These are phyloP conservation scores for Phialophora macrospora DNA, from an alignment of 2,329 filamentous ascomycete species.

Conservation along the genomic window DNA sequence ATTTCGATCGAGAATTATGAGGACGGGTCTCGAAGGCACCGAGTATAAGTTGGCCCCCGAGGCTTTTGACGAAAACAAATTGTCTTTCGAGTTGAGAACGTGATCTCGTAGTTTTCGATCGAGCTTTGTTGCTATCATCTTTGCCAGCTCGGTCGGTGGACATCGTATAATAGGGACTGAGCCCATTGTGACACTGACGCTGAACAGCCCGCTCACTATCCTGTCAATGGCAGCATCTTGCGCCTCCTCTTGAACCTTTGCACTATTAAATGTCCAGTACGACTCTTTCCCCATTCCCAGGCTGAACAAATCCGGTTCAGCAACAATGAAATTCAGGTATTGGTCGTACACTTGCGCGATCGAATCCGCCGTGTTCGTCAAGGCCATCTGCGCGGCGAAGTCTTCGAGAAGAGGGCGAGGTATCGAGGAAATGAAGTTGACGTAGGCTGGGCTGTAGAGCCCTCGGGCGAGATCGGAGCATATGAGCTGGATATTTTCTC, in stretches of 20 bases:
- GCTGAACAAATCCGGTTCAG: conserved; percentile 93
- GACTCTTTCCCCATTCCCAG: conserved; percentile 90
- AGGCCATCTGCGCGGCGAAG: conserved; percentile 85
- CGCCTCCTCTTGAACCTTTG: conserved; percentile 85
- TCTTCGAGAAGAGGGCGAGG: conserved; percentile 90
- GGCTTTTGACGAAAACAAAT: conserved; percentile 81
- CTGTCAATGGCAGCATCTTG: conserved; percentile 85
- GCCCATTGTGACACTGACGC: conserved; percentile 97
- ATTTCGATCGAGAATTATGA: conserved; percentile 93
- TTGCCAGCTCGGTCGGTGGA: conserved; percentile 88
- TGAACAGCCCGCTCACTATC: conserved; percentile 96
- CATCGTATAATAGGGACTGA: conserved; percentile 95
- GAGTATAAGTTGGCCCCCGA: conserved; percentile 56
- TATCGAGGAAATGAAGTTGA: conserved; percentile 96
- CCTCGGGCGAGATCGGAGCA: conserved; percentile 83
- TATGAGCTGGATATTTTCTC: conserved; percentile 78
- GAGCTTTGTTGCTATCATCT: conserved; percentile 90
- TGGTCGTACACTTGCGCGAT: conserved; percentile 95
- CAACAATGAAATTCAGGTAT: conserved; percentile 96
- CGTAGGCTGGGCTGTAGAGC: conserved; percentile 89
- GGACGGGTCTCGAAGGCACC: conserved; percentile 77
- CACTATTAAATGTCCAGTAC: conserved; percentile 79
- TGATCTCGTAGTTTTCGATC: conserved; percentile 96
- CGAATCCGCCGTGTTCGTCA: conserved; percentile 81
- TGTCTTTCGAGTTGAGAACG: conserved; percentile 96